Evolutionary conservation across 176 grass and related monocot species (phyloP).

Genomic region (Tuctoria greenei): DNA sequence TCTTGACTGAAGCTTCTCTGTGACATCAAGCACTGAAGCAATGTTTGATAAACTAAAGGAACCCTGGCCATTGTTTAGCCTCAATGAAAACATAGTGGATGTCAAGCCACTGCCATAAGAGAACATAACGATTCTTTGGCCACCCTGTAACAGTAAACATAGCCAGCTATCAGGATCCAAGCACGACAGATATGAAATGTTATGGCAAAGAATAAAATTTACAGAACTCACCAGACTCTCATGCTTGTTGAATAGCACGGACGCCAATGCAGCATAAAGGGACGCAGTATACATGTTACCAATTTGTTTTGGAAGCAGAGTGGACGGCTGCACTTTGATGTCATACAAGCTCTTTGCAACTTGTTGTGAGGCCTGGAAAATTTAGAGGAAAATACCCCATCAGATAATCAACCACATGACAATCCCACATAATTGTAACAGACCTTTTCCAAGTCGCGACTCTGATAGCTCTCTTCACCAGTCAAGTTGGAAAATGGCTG

Average conservation of each 20-base stretch:
- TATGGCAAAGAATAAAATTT: slow-evolving; percentile 2
- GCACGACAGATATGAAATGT: neutral
- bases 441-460: slow-evolving; percentile 72
- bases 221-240: slow-evolving; percentile 45
- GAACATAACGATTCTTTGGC: slow-evolving; percentile 89
- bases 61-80: slow-evolving; percentile 60
- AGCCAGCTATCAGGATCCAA: neutral
- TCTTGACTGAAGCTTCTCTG: slow-evolving; percentile 73
- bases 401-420: slow-evolving; percentile 22
- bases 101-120: slow-evolving; percentile 92
- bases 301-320: slow-evolving; percentile 72
- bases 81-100: slow-evolving; percentile 84
- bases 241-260: slow-evolving; percentile 63
- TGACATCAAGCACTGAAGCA: slow-evolving; percentile 74
- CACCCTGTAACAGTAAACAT: slow-evolving; percentile 46
- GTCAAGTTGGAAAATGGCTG: slow-evolving; percentile 62
- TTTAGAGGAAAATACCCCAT: neutral
- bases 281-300: slow-evolving; percentile 86
- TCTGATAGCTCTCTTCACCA: slow-evolving; percentile 58
- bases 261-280: slow-evolving; percentile 73
- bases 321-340: slow-evolving; percentile 70
- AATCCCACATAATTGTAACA: slow-evolving; percentile 7
- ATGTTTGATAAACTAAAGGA: slow-evolving; percentile 80
- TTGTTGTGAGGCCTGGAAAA: slow-evolving; percentile 61
- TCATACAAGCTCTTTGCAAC: slow-evolving; percentile 63